Base-by-base conservation (phyloP, 495 filamentous ascomycete species). In the Penicillium desertorum region DNA sequence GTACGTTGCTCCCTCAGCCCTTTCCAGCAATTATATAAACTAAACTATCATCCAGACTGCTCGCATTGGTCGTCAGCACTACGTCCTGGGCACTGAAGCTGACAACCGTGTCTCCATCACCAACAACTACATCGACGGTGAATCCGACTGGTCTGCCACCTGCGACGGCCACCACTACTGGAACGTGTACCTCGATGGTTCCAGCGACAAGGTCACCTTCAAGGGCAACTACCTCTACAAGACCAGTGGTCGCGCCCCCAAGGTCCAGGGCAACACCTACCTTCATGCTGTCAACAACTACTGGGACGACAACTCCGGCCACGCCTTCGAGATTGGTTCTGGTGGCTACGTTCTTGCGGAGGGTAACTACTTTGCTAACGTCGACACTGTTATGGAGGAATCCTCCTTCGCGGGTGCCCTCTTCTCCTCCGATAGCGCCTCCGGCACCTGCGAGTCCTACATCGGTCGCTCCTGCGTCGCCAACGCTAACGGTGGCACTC, bases 271-370 rank as follows among this genome's bases (percentile, higher is more conserved):
- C 51, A 71, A 72, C 64, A 78, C 74, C 17, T 62, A 76, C 22
- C 63, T 78, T 10, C 73, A 76, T 56, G 72, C 76, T 7, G 68
- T 82, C 60, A 85, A 84, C 79, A 85, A 84, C 75, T 83, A 83
- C 76, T 83, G 72, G 65, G 72, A 79, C 62, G 70, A 76, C 57
- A 78, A 74, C 64, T 59, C 69, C 36, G 80, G 81, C 36, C 81
- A 84, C 64, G 75, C 77, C 25, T 53, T 53, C 27, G 51, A 53
- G 39, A 44, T 53, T 9, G 51, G 51, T 8, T 32, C 43, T 37
- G 56, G 48, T 10, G 42, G 41, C 19, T 45, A 58, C 29, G 56
- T 46, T 6, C 48, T 58, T 16, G 42, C 42, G 7, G 56, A 58
- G 30, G 56, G 56, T 16, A 58, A 58, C 48, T 37, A 39, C 48